Base-by-base conservation (phyloP, 495 filamentous ascomycete genomes). In the Neurospora intermedia region DNA sequence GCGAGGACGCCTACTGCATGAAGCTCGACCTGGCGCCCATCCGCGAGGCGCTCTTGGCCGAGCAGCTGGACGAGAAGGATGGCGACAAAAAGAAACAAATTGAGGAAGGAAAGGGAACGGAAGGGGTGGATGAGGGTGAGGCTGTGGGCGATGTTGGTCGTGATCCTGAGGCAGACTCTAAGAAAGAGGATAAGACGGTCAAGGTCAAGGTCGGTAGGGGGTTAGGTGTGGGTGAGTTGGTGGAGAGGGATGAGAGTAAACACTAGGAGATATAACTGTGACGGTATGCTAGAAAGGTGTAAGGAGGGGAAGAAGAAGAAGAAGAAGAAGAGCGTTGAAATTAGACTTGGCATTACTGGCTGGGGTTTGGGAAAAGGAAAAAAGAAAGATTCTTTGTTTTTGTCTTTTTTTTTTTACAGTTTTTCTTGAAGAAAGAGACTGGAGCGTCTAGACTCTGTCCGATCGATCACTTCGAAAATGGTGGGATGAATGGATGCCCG, bases 1-100 rank as follows among this genome's bases (percentile, higher is more conserved):
- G 94, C 69, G 96, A 99, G 84, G 95, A 99, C 86, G 96, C 96
- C 43, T 97, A 90, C 79, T 91, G 89, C 76, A 99, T 99, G 96
- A 90, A 89, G 76, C 90, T 94, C 81, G 92, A 98, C 77, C 85
- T 99, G 59, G 83, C 85, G 40, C 85, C 86, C 71, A 86, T 94
- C 73, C 79, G 84, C 40, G 82, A 86, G 75, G 83, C 87, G 79
- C 78, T 88, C 4, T 72, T 69, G 3, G 72, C 81, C 74, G 83
- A 83, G 69, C 74, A 76, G 39, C 78, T 78, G 15, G 82, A 82
- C n/a, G 78, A 66, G 77, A 78, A 71, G 78, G 77, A 82, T 59
- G 80, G 78, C 38, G 73, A 41, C 70, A 78, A 72, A 2, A 31
- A 31, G 27, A 1, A 1, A 27, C 73, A 74, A 74, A 74, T 77